Percentiles rank a stretch among this genome's conserved stretches.
Evolutionary conservation across 2,329 filamentous ascomycete genomes (phyloP).

Genomic region (Pseudocercospora fuligena): DNA sequence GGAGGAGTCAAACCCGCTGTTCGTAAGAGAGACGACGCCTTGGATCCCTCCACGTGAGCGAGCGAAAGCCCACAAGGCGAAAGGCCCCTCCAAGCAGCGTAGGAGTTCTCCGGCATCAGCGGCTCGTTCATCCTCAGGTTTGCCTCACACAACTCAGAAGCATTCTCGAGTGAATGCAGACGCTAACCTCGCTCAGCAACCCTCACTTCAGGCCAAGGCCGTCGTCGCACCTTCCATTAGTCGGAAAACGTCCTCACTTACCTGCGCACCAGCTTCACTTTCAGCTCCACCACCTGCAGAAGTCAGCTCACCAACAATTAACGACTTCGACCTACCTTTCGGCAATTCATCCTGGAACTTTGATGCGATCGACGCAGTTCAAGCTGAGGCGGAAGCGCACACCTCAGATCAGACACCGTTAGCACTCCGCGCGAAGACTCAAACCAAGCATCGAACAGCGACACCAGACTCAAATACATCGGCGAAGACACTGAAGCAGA

Average conservation of each 20-base stretch:
- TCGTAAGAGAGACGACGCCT: slow-evolving; percentile 3
- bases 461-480: not conserved
- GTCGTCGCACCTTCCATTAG: not conserved
- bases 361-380: not conserved
- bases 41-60: not conserved
- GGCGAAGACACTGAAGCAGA: not conserved
- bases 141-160: not conserved
- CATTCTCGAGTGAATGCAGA: not conserved
- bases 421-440: not conserved
- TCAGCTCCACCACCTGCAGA: not conserved
- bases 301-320: not conserved
- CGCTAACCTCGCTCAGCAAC: not conserved
- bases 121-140: not conserved
- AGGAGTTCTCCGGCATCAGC: not conserved
- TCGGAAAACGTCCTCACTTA: not conserved
- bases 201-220: not conserved
- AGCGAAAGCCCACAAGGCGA: not conserved
- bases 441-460: not conserved
- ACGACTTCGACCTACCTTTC: not conserved
- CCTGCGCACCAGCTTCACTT: not conserved
- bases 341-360: slow-evolving; percentile 6
- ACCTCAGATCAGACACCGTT: not conserved
- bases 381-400: not conserved
- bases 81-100: not conserved
- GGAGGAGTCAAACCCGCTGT: slow-evolving; percentile 3